These are phyloP conservation scores for Neurospora sp. DNA, from an alignment of 495 filamentous ascomycete genomes.

Conservation along the genomic window DNA sequence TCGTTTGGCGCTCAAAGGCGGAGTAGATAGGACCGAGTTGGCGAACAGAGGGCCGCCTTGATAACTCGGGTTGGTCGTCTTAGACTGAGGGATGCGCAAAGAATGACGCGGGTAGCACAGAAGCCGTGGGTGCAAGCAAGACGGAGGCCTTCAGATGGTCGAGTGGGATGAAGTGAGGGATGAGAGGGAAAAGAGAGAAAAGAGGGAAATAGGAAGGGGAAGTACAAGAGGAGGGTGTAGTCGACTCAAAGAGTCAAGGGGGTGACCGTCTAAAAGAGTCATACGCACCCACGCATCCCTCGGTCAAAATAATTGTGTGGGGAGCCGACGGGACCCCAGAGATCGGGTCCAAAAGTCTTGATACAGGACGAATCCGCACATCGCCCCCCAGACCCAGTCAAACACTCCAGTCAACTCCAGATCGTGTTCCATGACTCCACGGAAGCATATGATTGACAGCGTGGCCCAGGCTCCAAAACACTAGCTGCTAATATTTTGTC, in stretches of 20 bases:
- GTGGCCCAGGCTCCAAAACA: background rate
- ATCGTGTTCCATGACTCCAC: background rate
- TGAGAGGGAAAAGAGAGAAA: constrained; percentile 15
- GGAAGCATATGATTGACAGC: background rate
- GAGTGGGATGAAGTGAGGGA: constrained; percentile 16
- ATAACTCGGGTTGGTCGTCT: constrained; percentile 8
- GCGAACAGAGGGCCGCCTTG: constrained; percentile 13
- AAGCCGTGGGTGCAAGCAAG: constrained; percentile 1
- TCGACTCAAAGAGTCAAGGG: background rate
- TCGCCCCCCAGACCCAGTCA: background rate
- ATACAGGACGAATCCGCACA: background rate
- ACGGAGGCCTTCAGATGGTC: constrained; percentile 9
- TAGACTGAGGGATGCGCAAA: background rate
- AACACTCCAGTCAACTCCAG: background rate
- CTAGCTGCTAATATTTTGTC: background rate
- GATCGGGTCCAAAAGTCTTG: background rate
- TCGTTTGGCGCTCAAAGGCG: constrained; percentile 12
- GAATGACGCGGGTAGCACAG: constrained; percentile 1
- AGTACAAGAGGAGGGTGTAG: background rate
- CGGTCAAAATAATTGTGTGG: background rate
- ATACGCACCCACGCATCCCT: background rate
- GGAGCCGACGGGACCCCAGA: background rate
- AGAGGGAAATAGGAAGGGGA: background rate
- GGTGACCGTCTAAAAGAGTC: background rate
- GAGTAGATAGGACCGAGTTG: constrained; percentile 15